Conservation (phyloP, 305 asterid genomes). For the Ilex paraguariensis region DNA sequence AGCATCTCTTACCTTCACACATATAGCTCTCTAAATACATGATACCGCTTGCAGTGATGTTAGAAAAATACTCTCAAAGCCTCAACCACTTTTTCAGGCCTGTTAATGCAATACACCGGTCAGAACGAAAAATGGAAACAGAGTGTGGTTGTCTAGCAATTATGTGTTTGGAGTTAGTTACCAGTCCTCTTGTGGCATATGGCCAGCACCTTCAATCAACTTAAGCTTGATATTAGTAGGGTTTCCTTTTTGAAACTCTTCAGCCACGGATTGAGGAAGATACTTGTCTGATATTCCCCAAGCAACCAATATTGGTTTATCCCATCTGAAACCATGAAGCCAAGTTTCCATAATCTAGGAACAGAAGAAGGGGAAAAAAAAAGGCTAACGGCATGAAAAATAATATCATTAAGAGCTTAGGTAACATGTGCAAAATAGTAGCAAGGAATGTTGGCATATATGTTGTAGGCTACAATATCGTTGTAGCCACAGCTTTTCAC, state of each 20-base stretch:
- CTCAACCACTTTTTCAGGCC: constrained; percentile 91
- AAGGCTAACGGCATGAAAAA: too few species aligned
- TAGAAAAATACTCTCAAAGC: constrained; percentile 59
- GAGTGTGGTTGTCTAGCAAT: constrained; percentile 1
- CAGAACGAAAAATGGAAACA: constrained; percentile 4
- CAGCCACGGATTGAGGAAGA: constrained; percentile 85
- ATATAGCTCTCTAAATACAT: not conserved
- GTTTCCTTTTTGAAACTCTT: constrained; percentile 69
- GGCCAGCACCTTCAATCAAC: constrained; percentile 96
- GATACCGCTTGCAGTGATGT: constrained; percentile 1
- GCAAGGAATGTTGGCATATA: too few species aligned
- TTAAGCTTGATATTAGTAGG: constrained; percentile 50
- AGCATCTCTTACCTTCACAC: not conserved
- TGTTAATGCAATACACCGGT: constrained; percentile 23
- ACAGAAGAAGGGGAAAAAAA: not conserved
- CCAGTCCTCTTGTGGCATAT: constrained; percentile 99
- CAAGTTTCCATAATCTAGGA: not conserved
- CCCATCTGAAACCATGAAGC: constrained; percentile 55
- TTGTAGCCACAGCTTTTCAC: too few species aligned
- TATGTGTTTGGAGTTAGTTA: constrained; percentile 19
- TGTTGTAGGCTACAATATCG: too few species aligned
- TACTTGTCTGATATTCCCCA: constrained; percentile 98
- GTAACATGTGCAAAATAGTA: not conserved
- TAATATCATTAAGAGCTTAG: not conserved
- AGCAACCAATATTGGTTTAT: constrained; percentile 62